Percentiles rank a stretch among this genome's conserved stretches.
Conservation (phyloP, 1,284 basidiomycete species). For the Sporisorium graminicola region DNA sequence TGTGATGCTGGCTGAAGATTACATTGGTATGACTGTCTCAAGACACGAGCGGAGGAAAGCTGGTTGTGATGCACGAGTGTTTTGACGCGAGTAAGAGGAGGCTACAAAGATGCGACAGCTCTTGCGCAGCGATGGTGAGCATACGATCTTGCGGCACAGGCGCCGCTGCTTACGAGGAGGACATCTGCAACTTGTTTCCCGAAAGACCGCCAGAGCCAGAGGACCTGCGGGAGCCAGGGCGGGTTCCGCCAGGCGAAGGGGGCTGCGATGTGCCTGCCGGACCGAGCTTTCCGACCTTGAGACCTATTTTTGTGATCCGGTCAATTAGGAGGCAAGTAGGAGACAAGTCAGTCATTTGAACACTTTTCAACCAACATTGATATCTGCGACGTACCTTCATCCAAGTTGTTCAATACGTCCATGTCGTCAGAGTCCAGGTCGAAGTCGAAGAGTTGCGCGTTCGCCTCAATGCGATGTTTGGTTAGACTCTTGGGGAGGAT, state of each 20-base stretch:
- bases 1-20: background rate
- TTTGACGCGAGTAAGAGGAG: background rate
- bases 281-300: slow-evolving; percentile 67
- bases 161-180: slow-evolving; percentile 21
- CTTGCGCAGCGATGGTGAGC: background rate
- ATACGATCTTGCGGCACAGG: background rate
- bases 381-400: too few species aligned
- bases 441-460: slow-evolving; percentile 67
- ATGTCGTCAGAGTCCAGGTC: slow-evolving; percentile 65
- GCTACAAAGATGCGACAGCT: background rate
- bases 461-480: slow-evolving; percentile 66
- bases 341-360: too few species aligned
- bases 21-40: background rate
- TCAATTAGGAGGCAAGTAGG: too few species aligned
- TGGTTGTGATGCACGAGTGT: background rate
- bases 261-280: slow-evolving; percentile 66
- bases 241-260: slow-evolving; percentile 56
- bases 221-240: slow-evolving; percentile 62
- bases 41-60: background rate
- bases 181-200: slow-evolving; percentile 64
- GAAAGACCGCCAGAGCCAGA: slow-evolving; percentile 62
- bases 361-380: too few species aligned
- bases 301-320: slow-evolving; percentile 6
- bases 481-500: slow-evolving; percentile 66
- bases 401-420: too few species aligned